Conservation (phyloP, 1,284 basidiomycete species). For the Xerocomus cyaneibrunnescens region DNA sequence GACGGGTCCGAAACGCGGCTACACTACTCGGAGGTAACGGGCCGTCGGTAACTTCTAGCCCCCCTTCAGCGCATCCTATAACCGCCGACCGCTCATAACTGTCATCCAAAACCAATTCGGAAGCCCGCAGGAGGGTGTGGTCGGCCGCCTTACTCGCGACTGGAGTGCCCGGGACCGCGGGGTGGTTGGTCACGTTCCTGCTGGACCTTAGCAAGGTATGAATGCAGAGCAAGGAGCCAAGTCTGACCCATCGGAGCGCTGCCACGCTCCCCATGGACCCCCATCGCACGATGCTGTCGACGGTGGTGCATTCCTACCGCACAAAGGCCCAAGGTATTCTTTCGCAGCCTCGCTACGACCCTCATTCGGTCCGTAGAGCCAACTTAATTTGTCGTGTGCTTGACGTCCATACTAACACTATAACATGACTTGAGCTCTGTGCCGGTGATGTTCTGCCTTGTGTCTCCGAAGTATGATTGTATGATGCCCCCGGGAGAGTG, state of each 20-base stretch:
- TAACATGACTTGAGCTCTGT: too few species aligned
- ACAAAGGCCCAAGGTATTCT: constrained; percentile 69
- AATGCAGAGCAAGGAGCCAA: constrained; percentile 56
- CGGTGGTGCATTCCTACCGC: constrained; percentile 60
- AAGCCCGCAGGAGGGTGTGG: constrained; percentile 46
- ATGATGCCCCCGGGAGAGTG: too few species aligned
- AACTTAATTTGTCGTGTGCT: not conserved
- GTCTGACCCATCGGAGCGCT: not conserved
- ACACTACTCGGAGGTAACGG: constrained; percentile 76
- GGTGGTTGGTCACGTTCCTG: constrained; percentile 78
- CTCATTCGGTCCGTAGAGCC: constrained; percentile 63
- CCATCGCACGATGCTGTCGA: constrained; percentile 56
- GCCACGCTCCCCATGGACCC: constrained; percentile 38
- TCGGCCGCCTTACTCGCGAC: constrained; percentile 69
- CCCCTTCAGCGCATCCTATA: constrained; percentile 13
- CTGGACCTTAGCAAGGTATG: constrained; percentile 87
- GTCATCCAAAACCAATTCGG: constrained; percentile 48
- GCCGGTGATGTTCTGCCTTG: too few species aligned
- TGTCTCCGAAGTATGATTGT: too few species aligned
- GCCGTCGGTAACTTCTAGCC: constrained; percentile 58
- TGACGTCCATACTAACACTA: too few species aligned
- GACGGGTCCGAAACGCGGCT: constrained; percentile 12
- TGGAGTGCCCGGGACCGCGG: constrained; percentile 72
- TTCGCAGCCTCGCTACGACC: constrained; percentile 74
- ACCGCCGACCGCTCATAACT: constrained; percentile 38